Conservation (phyloP, 805 yeast species). For the Zygotorulaspora florentina region DNA sequence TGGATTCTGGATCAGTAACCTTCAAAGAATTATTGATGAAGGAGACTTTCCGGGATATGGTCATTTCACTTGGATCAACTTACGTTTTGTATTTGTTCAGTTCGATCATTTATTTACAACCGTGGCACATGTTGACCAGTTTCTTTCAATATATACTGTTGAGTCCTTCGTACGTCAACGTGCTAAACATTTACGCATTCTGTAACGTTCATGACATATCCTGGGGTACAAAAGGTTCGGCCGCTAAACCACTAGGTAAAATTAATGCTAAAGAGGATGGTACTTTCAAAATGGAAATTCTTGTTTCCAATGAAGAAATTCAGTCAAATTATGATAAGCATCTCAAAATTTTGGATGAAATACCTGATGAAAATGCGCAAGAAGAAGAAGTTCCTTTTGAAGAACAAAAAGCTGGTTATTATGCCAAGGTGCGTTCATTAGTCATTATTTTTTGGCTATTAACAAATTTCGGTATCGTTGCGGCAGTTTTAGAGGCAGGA, state of each 20-base stretch:
- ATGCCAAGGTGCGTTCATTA: conserved; percentile 83
- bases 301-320: conserved; percentile 71
- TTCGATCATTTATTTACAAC: conserved; percentile 79
- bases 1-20: conserved; percentile 33
- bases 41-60: conserved; percentile 74
- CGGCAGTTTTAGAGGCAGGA: conserved; percentile 79
- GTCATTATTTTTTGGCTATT: conserved; percentile 89
- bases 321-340: conserved; percentile 68
- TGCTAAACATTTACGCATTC: conserved; percentile 88
- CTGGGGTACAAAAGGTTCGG: conserved; percentile 95
- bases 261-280: conserved; percentile 69
- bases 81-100: conserved; percentile 75
- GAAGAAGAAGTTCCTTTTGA: conserved; percentile 37
- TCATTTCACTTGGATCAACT: conserved; percentile 82
- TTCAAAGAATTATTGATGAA: conserved; percentile 53
- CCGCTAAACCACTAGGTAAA: conserved; percentile 71
- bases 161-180: conserved; percentile 87
- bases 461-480: conserved; percentile 76
- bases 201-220: conserved; percentile 95
- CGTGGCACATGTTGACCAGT: conserved; percentile 88
- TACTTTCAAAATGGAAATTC: conserved; percentile 64
- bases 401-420: conserved; percentile 71
- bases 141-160: conserved; percentile 77
- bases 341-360: conserved; percentile 50
- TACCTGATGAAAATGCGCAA: conserved; percentile 36